Evolutionary conservation across 1,139 yeast genomes (phyloP), one percentile per base, ranked within the genome.

Genomic region (Geotrichum europaeum): DNA sequence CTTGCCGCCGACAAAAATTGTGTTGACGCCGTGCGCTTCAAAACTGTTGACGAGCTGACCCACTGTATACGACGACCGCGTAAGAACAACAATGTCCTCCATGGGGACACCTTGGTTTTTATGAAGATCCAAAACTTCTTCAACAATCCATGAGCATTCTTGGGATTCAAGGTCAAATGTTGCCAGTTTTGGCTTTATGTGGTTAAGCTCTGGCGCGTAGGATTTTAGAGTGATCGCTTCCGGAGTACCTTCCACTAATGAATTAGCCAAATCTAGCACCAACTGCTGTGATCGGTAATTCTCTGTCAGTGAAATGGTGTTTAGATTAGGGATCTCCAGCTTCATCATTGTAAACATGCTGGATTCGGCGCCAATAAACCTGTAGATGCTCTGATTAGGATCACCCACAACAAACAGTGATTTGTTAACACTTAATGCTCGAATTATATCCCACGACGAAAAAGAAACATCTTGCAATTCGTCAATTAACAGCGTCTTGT

Each of bases 351-450:
- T 75, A 67, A 94, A 89, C 67, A 89, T 91, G 18, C 45, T 25
- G 1, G 60, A 36, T 20, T 78, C 77, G 0, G 86, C 79, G 53
- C 85, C 84, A 0, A 97, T 97, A 67, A 88, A 85, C 64, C 98
- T 90, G 71, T 92, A 94, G 34, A 94, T 94, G 69, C 96, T 86
- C 72, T 94, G 98, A 72, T 94, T 97, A 0, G 97, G 96, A 69
- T 94, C 99, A 0, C 99, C 99, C 0, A 94, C 98, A 0, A 90
- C 62, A 53, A 58, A 62, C 13, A 60, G 22, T 6, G 60, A 34
- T 2, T 59, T 53, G 15, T 28, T 12, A n/a, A 50, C 40, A 18
- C 58, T 43, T 15, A 47, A 32, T 7, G 6, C 20, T 9, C 51
- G 32, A 15, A 59, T 30, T 5, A 62, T 53, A 40, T 55, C 47